Conservation (phyloP, 2,329 filamentous ascomycete species). For the Capronia americana region DNA sequence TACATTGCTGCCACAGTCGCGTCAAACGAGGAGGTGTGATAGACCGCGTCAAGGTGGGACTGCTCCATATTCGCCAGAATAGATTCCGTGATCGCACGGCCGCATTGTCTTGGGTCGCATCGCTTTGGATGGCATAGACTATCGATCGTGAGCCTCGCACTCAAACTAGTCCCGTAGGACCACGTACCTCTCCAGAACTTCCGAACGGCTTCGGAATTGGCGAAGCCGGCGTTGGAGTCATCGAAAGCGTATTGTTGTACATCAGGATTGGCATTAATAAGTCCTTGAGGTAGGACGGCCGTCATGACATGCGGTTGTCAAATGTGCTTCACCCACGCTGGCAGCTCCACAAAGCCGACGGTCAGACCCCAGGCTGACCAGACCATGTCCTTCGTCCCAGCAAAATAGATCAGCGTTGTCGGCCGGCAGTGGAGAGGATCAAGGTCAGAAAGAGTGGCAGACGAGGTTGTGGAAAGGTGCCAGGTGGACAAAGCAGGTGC, state of each 20-base stretch:
- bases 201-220: slow-evolving; percentile 44
- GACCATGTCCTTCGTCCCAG: slow-evolving; percentile 27
- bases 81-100: slow-evolving; percentile 58
- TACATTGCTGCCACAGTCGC: slow-evolving; percentile 46
- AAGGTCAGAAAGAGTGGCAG: slow-evolving; percentile 3
- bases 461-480: slow-evolving; percentile 3
- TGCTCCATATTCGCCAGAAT: slow-evolving; percentile 61
- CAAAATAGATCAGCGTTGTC: neutral
- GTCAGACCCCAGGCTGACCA: slow-evolving; percentile 19
- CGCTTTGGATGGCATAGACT: slow-evolving; percentile 57
- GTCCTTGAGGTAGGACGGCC: slow-evolving; percentile 33
- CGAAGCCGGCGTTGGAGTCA: slow-evolving; percentile 15
- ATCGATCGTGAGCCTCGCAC: slow-evolving; percentile 18
- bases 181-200: slow-evolving; percentile 57
- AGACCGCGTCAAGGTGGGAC: slow-evolving; percentile 45
- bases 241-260: slow-evolving; percentile 26
- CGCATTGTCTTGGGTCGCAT: slow-evolving; percentile 49
- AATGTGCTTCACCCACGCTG: slow-evolving; percentile 17
- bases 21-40: slow-evolving; percentile 52
- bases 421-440: neutral
- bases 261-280: slow-evolving; percentile 27
- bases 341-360: slow-evolving; percentile 30
- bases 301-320: slow-evolving; percentile 35
- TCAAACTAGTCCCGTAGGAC: slow-evolving; percentile 11
- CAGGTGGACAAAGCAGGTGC: slow-evolving; percentile 13